Conservation (phyloP, 2,329 filamentous ascomycete species). For the Sporothrix pallida region DNA sequence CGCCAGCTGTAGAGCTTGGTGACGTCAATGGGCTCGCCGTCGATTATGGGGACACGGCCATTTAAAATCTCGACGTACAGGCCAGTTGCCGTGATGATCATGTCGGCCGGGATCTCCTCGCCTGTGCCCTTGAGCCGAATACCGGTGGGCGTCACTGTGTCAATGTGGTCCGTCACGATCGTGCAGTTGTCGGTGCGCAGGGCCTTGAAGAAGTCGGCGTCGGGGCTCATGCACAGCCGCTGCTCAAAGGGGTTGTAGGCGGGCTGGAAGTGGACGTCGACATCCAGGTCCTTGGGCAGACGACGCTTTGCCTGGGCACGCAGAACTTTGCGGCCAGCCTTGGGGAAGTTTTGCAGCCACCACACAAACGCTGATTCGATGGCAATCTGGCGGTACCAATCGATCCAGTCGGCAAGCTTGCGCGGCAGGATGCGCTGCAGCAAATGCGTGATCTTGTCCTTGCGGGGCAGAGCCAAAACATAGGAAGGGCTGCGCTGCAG, state of each 20-base stretch:
- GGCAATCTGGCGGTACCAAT: slow-evolving; percentile 58
- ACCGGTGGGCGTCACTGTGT: slow-evolving; percentile 50
- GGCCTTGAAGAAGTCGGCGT: slow-evolving; percentile 59
- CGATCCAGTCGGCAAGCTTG: slow-evolving; percentile 53
- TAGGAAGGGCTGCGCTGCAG: slow-evolving; percentile 80
- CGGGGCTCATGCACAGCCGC: slow-evolving; percentile 70
- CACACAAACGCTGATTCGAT: slow-evolving; percentile 54
- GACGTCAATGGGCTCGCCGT: slow-evolving; percentile 54
- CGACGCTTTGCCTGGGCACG: slow-evolving; percentile 51
- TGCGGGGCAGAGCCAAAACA: slow-evolving; percentile 61
- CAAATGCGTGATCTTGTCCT: slow-evolving; percentile 46
- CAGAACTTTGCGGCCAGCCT: slow-evolving; percentile 55
- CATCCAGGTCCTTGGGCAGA: slow-evolving; percentile 60
- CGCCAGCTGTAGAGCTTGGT: slow-evolving; percentile 62
- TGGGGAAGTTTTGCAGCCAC: slow-evolving; percentile 61
- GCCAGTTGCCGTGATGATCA: slow-evolving; percentile 70
- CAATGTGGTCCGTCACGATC: slow-evolving; percentile 55
- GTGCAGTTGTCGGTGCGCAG: slow-evolving; percentile 48
- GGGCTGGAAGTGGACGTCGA: slow-evolving; percentile 69
- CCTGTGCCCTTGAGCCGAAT: slow-evolving; percentile 50
- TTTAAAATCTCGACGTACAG: slow-evolving; percentile 63
- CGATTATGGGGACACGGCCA: slow-evolving; percentile 56
- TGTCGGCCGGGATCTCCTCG: slow-evolving; percentile 57
- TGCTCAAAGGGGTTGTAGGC: slow-evolving; percentile 73
- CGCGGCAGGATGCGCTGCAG: slow-evolving; percentile 54